Base-by-base conservation (phyloP, 768 basidiomycete genomes). In the Suillus weaverae region DNA sequence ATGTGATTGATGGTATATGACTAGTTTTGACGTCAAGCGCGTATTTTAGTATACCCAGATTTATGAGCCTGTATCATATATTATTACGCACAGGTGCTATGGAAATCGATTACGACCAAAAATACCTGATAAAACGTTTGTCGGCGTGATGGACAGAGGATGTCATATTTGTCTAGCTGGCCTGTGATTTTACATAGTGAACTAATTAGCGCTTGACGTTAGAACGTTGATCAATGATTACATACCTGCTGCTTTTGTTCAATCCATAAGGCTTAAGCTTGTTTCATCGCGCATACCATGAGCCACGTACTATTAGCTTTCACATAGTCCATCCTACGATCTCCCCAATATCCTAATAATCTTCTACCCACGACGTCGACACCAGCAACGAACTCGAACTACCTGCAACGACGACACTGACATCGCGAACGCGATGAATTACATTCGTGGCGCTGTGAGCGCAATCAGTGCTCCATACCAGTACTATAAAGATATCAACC, bases 401-500 rank as follows among this genome's bases (percentile, higher is more conserved):
- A 60, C 26, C 54, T 62, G 4, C 5, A 33, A 36, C 36, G 22
- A 14, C 2, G 4, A 38, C 36, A 39, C 54, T 6, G 22, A 38
- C 36, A 57, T 57, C 22, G 32, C n/a, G 39, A 30, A 44, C 22
- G 22, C 75, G 65, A 95, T 95, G 93, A 93, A 94, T 81, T 95
- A 94, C 77, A 79, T 95, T 73, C 89, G 92, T 69, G 92, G 92
- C 67, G 92, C 92, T 30, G 89, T 94, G 74, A 90, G 81, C 72
- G 91, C 90, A 48, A 91, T 94, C 74, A 90, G 88, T 76, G 92
- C 90, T 14, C 91, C 92, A 16, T 93, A 93, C 74, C 90, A 92
- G 66, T 95, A 94, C 80, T 95, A 95, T 83, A 91, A 88, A 76
- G 92, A 93, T 64, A 92, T 97, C 67, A 99, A 99, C 71, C 95